Evolutionary conservation across 2,329 filamentous ascomycete genomes (phyloP), one percentile per base, ranked within the genome.

Genomic region (Fusarium brachygibbosum): DNA sequence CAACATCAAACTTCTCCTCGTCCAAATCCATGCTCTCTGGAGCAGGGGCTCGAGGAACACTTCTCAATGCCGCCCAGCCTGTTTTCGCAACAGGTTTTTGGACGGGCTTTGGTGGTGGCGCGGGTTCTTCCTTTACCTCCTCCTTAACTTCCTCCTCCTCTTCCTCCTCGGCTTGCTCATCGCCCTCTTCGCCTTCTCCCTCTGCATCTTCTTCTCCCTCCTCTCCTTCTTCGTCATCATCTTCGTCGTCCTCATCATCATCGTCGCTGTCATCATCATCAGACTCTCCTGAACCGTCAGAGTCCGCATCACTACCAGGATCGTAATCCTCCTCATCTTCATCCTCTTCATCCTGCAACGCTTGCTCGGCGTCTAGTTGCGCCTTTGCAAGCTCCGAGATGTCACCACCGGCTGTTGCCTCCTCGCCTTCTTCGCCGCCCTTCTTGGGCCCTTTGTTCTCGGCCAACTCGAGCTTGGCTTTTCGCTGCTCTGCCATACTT

Each of bases 301-400:
- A 88, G 7, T 89, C 87, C 0, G 82, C 87, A 7, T 89, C 87
- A 38, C 83, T 87, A 0, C 86, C 87, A 1, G 89, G 89, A 61
- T 91, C 87, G 68, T 90, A 90, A 70, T 91, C 88, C 68, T 91
- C 88, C 69, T 90, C 89, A 6, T 88, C 82, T 58, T 89, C 88
- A 49, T 89, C 88, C 58, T 90, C 88, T 3, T 88, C 87, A 37
- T 90, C 86, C 61, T 87, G 85, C 35, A 87, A 67, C 61, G 80
- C 79, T 69, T 87, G 83, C 73, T 89, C 86, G 5, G 79, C 81
- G 68, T 88, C 86, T 11, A 78, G 63, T 46, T 85, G 79, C 6
- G 85, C 86, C 57, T 79, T 82, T 74, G 86, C 81, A 40, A 87
- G 76, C 76, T 85, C 84, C 3, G 83, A 84, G 70, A 82, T 76